These are phyloP conservation scores for Aphanocladium album DNA, from an alignment of 2,329 filamentous ascomycete species.

Conservation along the genomic window DNA sequence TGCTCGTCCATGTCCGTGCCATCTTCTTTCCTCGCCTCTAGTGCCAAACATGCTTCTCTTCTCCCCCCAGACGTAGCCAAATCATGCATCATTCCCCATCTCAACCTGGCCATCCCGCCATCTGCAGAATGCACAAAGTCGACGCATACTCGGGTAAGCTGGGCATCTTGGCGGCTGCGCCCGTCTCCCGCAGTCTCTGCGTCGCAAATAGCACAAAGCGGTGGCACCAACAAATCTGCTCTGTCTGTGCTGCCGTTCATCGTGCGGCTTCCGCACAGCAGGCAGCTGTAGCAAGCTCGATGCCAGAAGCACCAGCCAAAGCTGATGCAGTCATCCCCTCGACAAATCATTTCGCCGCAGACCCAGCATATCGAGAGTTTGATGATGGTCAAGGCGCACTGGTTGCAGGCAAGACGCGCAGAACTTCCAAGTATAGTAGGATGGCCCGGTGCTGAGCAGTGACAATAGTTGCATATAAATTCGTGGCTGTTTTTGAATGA, in stretches of 20 bases:
- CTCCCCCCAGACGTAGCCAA: too few relatives aligned
- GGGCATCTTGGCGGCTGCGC: slow-evolving; percentile 18
- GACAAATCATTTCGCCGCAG: slow-evolving; percentile 50
- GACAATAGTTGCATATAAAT: slow-evolving; percentile 55
- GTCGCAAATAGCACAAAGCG: slow-evolving; percentile 45
- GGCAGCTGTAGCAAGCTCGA: slow-evolving; percentile 49
- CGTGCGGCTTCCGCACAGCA: slow-evolving; percentile 43
- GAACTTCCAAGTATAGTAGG: slow-evolving; percentile 40
- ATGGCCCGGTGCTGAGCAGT: slow-evolving; percentile 32
- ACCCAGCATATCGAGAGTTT: slow-evolving; percentile 54
- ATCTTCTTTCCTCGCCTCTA: too few relatives aligned
- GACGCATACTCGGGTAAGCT: slow-evolving; percentile 37
- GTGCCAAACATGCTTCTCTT: too few relatives aligned
- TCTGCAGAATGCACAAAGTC: slow-evolving; percentile 39
- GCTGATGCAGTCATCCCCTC: slow-evolving; percentile 51
- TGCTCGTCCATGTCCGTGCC: too few relatives aligned
- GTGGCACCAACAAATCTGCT: slow-evolving; percentile 42
- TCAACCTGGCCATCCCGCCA: slow-evolving; percentile 40
- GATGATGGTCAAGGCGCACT: slow-evolving; percentile 44
- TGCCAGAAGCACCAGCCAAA: slow-evolving; percentile 61
- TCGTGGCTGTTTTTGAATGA: slow-evolving; percentile 9
- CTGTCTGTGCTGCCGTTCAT: slow-evolving; percentile 19
- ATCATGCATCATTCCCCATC: slow-evolving; percentile 31
- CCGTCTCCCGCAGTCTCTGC: slow-evolving; percentile 35
- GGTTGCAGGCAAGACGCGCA: slow-evolving; percentile 43